These are phyloP conservation scores for Lolium multiflorum DNA, from an alignment of 176 grass and related monocot genomes.

Conservation along the genomic window DNA sequence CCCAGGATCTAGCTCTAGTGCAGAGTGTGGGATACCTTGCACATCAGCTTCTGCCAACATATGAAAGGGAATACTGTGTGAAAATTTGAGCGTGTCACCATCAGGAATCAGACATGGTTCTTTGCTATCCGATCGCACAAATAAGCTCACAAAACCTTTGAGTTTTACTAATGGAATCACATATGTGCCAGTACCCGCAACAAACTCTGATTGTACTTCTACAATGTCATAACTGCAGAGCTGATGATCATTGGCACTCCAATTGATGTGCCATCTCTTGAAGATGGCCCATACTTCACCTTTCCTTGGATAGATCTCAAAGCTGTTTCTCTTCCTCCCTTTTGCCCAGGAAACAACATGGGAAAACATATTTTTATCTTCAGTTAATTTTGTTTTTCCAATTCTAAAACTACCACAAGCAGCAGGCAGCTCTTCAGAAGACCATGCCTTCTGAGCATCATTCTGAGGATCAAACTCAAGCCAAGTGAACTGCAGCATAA, in stretches of 20 bases:
- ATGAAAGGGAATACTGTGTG: conserved; percentile 63
- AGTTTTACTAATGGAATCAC: conserved; percentile 60
- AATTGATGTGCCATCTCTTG: conserved; percentile 53
- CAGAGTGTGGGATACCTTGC: conserved; percentile 47
- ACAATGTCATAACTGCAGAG: conserved; percentile 63
- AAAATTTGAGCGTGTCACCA: conserved; percentile 63
- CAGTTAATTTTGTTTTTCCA: conserved; percentile 44
- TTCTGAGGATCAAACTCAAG: conserved; percentile 57
- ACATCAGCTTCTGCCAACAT: conserved; percentile 50
- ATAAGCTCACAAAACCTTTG: conserved; percentile 64
- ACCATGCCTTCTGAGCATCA: conserved; percentile 55
- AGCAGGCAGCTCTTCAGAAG: conserved; percentile 58
- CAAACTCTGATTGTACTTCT: conserved; percentile 60
- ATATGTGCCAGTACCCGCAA: conserved; percentile 29
- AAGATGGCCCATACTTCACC: conserved; percentile 75
- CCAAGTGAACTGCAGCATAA: conserved; percentile 59
- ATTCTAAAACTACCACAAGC: conserved; percentile 68
- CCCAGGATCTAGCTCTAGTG: conserved; percentile 72
- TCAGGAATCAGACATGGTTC: conserved; percentile 54
- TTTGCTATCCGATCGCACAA: conserved; percentile 44
- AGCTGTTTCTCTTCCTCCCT: conserved; percentile 52
- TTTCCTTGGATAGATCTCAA: conserved; percentile 70
- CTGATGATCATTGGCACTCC: conserved; percentile 40
- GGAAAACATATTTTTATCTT: conserved; percentile 68
- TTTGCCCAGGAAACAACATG: conserved; percentile 63